These are phyloP conservation scores for Atkinsonella texensis DNA, from an alignment of 2,329 filamentous ascomycete species.

Conservation along the genomic window DNA sequence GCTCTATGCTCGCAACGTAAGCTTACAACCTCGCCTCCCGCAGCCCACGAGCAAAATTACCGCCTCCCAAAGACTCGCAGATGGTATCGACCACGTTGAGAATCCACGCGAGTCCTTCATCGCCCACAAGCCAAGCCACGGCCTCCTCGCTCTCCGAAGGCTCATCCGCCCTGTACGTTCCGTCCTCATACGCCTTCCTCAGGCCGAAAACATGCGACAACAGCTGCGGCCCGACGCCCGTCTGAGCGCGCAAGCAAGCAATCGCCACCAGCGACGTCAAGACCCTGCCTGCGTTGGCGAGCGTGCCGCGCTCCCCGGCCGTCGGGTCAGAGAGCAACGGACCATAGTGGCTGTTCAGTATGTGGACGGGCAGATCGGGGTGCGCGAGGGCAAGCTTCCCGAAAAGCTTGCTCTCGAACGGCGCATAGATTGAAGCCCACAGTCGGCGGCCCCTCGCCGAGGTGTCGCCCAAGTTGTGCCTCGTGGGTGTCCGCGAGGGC, in stretches of 20 bases:
- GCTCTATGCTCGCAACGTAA: not conserved
- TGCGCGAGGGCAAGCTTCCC: slow-evolving; percentile 62
- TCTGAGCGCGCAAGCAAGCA: slow-evolving; percentile 64
- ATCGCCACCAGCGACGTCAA: slow-evolving; percentile 64
- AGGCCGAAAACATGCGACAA: slow-evolving; percentile 71
- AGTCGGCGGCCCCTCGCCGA: slow-evolving; percentile 48
- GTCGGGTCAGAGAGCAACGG: slow-evolving; percentile 60
- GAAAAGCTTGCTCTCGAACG: slow-evolving; percentile 60
- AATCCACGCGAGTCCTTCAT: slow-evolving; percentile 37
- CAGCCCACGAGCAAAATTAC: slow-evolving; percentile 21
- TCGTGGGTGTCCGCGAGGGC: slow-evolving; percentile 41
- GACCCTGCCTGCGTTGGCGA: slow-evolving; percentile 49
- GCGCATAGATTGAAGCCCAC: slow-evolving; percentile 68
- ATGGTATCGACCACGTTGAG: slow-evolving; percentile 32
- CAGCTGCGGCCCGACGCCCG: slow-evolving; percentile 73
- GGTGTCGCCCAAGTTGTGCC: slow-evolving; percentile 41
- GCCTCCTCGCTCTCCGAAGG: slow-evolving; percentile 22
- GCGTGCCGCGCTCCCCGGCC: slow-evolving; percentile 23
- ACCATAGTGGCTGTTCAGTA: slow-evolving; percentile 63
- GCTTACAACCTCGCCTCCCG: slow-evolving; percentile 8
- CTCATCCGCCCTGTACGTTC: slow-evolving; percentile 30
- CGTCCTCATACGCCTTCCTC: slow-evolving; percentile 63
- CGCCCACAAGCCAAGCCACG: slow-evolving; percentile 28
- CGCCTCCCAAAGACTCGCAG: slow-evolving; percentile 31
- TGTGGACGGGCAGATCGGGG: slow-evolving; percentile 71